These are phyloP conservation scores for Suillus fuscotomentosus DNA, from an alignment of 768 basidiomycete species.

Conservation along the genomic window DNA sequence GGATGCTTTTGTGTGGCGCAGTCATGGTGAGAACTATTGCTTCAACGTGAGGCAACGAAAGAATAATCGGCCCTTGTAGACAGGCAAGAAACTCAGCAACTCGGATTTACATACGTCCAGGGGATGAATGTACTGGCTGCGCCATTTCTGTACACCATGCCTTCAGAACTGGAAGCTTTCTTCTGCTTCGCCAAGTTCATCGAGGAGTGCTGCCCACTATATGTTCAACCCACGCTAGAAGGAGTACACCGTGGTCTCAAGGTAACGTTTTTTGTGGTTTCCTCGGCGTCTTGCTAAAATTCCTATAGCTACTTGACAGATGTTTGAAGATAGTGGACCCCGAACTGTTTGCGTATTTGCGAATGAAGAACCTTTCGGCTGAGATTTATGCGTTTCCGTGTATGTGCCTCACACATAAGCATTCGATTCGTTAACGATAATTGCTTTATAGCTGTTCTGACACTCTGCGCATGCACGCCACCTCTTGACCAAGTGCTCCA, in stretches of 20 bases:
- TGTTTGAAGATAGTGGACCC: constrained; percentile 92
- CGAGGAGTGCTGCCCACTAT: constrained; percentile 91
- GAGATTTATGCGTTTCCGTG: constrained; percentile 98
- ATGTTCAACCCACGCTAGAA: constrained; percentile 93
- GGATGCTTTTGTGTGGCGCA: constrained; percentile 98
- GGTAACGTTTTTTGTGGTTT: constrained; percentile 43
- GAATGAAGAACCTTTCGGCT: constrained; percentile 89
- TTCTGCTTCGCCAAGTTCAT: constrained; percentile 96
- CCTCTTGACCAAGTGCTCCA: constrained; percentile 93
- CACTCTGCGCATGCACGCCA: constrained; percentile 94
- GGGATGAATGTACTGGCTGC: constrained; percentile 99
- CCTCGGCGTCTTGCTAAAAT: neutral
- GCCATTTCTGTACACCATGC: constrained; percentile 96
- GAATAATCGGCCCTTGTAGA: constrained; percentile 40
- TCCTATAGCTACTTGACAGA: constrained; percentile 77
- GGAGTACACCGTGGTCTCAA: constrained; percentile 95
- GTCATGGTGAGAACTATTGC: constrained; percentile 56
- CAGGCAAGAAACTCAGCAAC: constrained; percentile 70
- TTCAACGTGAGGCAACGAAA: neutral
- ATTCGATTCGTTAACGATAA: constrained; percentile 2
- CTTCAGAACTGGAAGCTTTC: constrained; percentile 97
- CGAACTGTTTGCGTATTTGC: constrained; percentile 76
- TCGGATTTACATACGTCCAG: constrained; percentile 95
- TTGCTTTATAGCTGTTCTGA: constrained; percentile 70
- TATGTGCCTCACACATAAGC: constrained; percentile 36